A percentile compares a stretch with the other conserved stretches of the same genome.
phyloP scores from a whole-genome alignment of 257 asterid species.

The Paulownia fortunei region DNA sequence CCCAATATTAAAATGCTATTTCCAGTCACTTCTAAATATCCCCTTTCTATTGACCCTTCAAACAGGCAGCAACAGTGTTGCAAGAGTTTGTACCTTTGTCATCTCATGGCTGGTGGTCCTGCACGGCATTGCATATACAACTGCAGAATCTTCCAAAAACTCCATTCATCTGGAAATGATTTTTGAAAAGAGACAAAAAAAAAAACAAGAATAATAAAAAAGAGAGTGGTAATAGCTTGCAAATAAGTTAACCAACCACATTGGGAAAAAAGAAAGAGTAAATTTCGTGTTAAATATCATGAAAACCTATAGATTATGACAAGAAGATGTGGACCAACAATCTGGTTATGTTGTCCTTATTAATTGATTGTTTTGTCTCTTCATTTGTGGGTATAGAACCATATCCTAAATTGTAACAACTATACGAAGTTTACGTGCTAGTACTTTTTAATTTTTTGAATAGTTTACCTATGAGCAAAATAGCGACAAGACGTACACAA shows the following conservation, averaged over 20 bases:
- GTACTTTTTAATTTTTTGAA: too few relatives aligned
- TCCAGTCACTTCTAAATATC: slow-evolving; percentile 1
- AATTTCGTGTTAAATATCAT: neutral
- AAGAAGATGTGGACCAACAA: neutral
- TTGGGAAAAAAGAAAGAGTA: neutral
- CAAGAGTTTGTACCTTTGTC: slow-evolving; percentile 17
- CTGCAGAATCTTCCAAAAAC: slow-evolving; percentile 29
- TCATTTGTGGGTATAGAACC: neutral
- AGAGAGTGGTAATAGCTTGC: neutral
- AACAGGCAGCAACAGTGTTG: neutral
- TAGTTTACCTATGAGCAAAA: too few relatives aligned
- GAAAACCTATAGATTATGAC: neutral
- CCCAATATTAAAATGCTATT: neutral
- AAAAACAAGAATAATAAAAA: neutral
- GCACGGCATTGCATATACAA: neutral
- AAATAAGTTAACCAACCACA: neutral
- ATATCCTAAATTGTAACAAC: neutral
- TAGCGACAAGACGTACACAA: too few relatives aligned
- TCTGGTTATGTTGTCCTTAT: neutral
- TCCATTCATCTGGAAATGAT: neutral
- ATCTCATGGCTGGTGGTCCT: slow-evolving; percentile 7
- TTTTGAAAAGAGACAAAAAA: neutral
- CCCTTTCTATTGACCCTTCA: slow-evolving; percentile 4
- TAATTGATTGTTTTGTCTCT: neutral
- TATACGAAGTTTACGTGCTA: neutral